Percentiles rank a stretch among this genome's conserved stretches.
phyloP scores from a whole-genome alignment of 2,329 filamentous ascomycete species.

The Aspergillus versicolor region DNA sequence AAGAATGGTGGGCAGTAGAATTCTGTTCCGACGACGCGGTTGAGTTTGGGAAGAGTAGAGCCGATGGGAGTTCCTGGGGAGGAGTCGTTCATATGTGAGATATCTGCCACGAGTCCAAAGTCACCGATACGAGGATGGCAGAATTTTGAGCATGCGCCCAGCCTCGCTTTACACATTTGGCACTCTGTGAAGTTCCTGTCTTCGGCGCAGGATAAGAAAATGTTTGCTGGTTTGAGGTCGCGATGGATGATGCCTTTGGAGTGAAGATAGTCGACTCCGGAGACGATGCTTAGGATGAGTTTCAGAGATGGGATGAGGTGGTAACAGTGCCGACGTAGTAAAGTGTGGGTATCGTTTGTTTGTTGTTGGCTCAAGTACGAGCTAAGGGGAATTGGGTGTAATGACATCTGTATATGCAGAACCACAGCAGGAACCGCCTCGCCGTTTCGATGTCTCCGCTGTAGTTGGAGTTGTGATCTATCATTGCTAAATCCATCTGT shows the following conservation, averaged over 20 bases:
- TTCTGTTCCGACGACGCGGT: constrained; percentile 58
- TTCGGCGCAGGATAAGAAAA: constrained; percentile 58
- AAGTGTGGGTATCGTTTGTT: constrained; percentile 13
- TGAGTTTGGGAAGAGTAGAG: constrained; percentile 20
- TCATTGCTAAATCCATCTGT: constrained; percentile 41
- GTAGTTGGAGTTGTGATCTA: constrained; percentile 32
- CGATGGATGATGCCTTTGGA: constrained; percentile 61
- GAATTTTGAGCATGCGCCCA: constrained; percentile 36
- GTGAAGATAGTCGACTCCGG: constrained; percentile 66
- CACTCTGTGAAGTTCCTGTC: constrained; percentile 51
- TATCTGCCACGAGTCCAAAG: constrained; percentile 64
- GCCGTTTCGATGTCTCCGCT: constrained; percentile 22
- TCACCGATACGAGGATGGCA: constrained; percentile 65
- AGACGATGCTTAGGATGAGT: constrained; percentile 59
- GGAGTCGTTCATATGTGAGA: constrained; percentile 42
- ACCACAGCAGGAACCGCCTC: constrained; percentile 43
- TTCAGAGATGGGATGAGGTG: constrained; percentile 58
- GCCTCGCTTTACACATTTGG: constrained; percentile 40
- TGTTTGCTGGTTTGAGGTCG: constrained; percentile 68
- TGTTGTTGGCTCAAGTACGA: constrained; percentile 53
- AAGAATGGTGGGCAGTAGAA: constrained; percentile 57
- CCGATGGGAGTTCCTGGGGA: constrained; percentile 20
- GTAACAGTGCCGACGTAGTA: constrained; percentile 57
- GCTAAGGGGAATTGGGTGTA: constrained; percentile 62
- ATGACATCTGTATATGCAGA: constrained; percentile 68